A percentile compares a stretch with the other conserved stretches of the same genome.
Conservation (phyloP, 805 yeast species). For the Maudiozyma bulderi region DNA sequence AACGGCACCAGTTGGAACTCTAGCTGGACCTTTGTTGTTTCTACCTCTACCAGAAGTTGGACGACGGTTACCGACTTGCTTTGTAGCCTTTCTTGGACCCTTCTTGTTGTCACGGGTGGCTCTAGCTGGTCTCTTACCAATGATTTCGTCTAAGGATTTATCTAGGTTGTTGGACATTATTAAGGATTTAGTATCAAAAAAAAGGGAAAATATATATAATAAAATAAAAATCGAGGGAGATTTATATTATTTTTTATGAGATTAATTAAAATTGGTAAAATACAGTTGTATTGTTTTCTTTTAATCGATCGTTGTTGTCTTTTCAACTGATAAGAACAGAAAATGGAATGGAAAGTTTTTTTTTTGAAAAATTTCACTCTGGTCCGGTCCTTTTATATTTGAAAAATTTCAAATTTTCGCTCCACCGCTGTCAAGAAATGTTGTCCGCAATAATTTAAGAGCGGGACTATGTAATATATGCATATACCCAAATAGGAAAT, state of each 20-base stretch:
- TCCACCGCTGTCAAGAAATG: too few relatives aligned
- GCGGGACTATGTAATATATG: too few relatives aligned
- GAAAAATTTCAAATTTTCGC: too few relatives aligned
- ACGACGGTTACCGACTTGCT: slow-evolving; percentile 26
- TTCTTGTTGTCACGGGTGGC: slow-evolving; percentile 20
- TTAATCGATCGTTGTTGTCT: not conserved
- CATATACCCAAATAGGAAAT: not conserved
- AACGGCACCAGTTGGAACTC: slow-evolving; percentile 21
- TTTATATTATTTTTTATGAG: not conserved
- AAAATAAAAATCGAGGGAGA: slow-evolving; percentile 1
- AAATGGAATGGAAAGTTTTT: too few relatives aligned
- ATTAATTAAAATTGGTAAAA: not conserved
- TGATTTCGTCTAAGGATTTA: slow-evolving; percentile 90
- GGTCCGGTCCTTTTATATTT: too few relatives aligned
- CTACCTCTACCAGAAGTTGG: slow-evolving; percentile 9
- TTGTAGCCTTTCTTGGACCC: slow-evolving; percentile 26
- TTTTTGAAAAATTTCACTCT: too few relatives aligned
- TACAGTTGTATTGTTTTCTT: not conserved
- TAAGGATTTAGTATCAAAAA: not conserved
- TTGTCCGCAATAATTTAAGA: too few relatives aligned
- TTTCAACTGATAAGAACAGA: too few relatives aligned
- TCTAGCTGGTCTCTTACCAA: slow-evolving; percentile 42
- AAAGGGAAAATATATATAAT: not conserved
- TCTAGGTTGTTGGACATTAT: slow-evolving; percentile 75
- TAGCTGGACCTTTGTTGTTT: slow-evolving; percentile 11